A percentile compares a stretch with the other conserved stretches of the same genome.
Evolutionary conservation across 2,329 filamentous ascomycete species (phyloP).

Genomic region (Aspergillus sp.): DNA sequence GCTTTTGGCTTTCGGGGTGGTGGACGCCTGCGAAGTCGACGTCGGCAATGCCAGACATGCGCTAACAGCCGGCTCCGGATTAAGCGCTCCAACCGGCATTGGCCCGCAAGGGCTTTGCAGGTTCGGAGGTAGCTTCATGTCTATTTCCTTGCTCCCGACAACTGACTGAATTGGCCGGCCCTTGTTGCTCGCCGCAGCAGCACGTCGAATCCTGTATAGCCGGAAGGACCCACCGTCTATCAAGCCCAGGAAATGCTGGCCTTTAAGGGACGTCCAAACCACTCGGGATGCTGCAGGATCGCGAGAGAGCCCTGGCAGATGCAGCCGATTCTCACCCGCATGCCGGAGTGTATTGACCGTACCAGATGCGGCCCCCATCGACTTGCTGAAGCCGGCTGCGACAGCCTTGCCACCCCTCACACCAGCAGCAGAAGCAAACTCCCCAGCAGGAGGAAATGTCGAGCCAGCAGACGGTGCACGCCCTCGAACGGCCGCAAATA

Average conservation of each 20-base stretch:
- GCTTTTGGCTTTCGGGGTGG: conserved; percentile 31
- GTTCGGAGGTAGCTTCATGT: conserved; percentile 57
- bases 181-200: conserved; percentile 44
- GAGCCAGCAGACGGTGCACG: conserved; percentile 40
- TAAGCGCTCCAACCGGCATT: conserved; percentile 47
- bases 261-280: conserved; percentile 37
- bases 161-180: conserved; percentile 46
- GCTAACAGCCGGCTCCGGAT: conserved; percentile 30
- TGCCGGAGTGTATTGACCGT: conserved; percentile 41
- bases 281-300: conserved; percentile 35
- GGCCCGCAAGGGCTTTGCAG: conserved; percentile 52
- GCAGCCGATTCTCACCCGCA: conserved; percentile 40
- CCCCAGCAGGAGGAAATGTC: conserved; percentile 34
- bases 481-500: conserved; percentile 57
- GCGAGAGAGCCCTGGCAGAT: conserved; percentile 32
- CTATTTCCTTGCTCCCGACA: conserved; percentile 50
- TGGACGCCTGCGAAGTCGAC: conserved; percentile 32
- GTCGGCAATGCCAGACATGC: conserved; percentile 36
- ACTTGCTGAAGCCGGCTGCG: conserved; percentile 42
- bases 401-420: conserved; percentile 39
- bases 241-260: conserved; percentile 34
- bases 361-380: conserved; percentile 39
- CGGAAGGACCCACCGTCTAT: conserved; percentile 38
- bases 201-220: conserved; percentile 34
- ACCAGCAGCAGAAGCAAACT: conserved; percentile 39